Percentiles rank a stretch among this genome's conserved stretches.
phyloP scores from a whole-genome alignment of 345 rosid genomes.

The Citrus cavaleriei region DNA sequence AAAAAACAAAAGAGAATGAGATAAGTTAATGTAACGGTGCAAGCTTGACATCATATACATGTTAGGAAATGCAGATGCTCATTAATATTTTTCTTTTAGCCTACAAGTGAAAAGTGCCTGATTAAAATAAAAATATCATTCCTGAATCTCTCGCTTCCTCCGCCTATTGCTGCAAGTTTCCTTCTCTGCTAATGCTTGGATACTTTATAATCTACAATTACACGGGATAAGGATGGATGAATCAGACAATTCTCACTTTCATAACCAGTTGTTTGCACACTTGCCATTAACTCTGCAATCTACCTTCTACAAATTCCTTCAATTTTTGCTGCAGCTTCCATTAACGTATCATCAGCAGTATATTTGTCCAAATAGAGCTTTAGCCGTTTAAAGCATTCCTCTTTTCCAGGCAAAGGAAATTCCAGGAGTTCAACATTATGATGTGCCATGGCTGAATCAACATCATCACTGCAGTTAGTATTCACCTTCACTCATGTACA shows the following conservation, averaged over 20 bases:
- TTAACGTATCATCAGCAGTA: too few relatives aligned
- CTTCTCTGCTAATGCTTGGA: constrained; percentile 89
- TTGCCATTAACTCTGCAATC: constrained; percentile 61
- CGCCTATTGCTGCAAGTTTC: constrained; percentile 3
- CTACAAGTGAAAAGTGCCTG: not conserved
- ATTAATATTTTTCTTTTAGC: not conserved
- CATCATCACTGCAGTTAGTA: constrained; percentile 74
- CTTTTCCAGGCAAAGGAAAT: constrained; percentile 81
- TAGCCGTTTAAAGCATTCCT: constrained; percentile 45
- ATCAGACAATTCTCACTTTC: constrained; percentile 75
- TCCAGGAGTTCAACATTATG: constrained; percentile 80
- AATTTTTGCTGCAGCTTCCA: too few relatives aligned
- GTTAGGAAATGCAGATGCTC: not conserved
- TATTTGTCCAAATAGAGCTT: too few relatives aligned
- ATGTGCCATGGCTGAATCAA: constrained; percentile 87
- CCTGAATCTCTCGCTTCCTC: not conserved
- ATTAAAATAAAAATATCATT: not conserved
- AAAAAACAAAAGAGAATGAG: too few relatives aligned
- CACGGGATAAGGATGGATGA: constrained; percentile 63
- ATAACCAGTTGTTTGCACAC: constrained; percentile 86
- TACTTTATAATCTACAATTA: constrained; percentile 83
- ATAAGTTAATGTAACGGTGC: not conserved
- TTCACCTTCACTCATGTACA: too few relatives aligned
- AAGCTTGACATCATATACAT: not conserved
- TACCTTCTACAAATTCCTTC: too few relatives aligned